These are phyloP conservation scores for Vaccinium darrowii DNA, from an alignment of 148 eudicot species.

Conservation along the genomic window DNA sequence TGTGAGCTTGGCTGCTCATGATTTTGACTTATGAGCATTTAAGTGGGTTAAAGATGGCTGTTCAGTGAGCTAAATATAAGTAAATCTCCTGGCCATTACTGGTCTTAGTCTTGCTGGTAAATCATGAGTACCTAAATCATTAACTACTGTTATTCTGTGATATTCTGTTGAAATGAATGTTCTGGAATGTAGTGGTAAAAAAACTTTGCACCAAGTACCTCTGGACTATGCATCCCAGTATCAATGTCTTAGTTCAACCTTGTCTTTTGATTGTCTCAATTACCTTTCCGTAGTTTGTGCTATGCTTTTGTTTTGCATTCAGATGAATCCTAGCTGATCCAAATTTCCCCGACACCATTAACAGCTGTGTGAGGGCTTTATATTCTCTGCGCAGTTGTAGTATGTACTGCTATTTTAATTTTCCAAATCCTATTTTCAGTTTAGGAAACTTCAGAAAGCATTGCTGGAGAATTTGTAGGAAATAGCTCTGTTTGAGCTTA, in stretches of 20 bases:
- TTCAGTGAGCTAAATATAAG: neutral
- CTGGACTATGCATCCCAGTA: neutral
- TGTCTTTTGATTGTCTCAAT: neutral
- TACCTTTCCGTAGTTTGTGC: neutral
- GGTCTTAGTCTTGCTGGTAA: neutral
- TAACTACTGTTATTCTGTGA: neutral
- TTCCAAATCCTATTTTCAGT: neutral
- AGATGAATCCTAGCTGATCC: neutral
- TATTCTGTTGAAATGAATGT: neutral
- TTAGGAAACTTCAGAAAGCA: neutral
- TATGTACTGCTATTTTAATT: neutral
- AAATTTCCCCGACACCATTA: neutral
- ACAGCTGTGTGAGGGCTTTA: neutral
- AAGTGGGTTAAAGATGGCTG: neutral
- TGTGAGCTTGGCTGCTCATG: neutral
- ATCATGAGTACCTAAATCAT: neutral
- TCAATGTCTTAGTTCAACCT: neutral
- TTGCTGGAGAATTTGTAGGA: neutral
- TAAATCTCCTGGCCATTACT: neutral
- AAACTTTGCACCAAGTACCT: neutral
- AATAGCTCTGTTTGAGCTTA: neutral
- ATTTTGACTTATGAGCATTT: neutral
- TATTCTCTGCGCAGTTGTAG: neutral
- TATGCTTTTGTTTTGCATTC: neutral
- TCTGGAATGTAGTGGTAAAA: neutral